Evolutionary conservation across 1,284 basidiomycete genomes (phyloP).

Genomic region (Salmacisia buchloeana): DNA sequence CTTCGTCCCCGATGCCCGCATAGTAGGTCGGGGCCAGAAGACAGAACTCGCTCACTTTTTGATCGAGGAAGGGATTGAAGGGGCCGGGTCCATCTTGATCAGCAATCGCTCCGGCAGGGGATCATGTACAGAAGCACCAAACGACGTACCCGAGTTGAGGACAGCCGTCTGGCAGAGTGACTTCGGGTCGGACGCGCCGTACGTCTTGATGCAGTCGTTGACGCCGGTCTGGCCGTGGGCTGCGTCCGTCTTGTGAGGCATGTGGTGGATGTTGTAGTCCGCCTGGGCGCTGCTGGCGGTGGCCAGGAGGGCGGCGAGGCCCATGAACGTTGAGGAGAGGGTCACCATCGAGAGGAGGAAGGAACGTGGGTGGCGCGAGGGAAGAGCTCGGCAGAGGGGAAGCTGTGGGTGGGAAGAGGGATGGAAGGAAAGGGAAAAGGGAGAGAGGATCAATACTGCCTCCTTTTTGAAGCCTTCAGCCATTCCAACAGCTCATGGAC

Average conservation of each 20-base stretch:
- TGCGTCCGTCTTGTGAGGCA: slow-evolving; percentile 38
- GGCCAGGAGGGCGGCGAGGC: too few relatives aligned
- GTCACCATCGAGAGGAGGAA: too few relatives aligned
- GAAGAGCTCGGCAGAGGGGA: too few relatives aligned
- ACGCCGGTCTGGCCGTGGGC: slow-evolving; percentile 20
- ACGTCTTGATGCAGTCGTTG: slow-evolving; percentile 19
- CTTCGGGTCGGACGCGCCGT: slow-evolving; percentile 8
- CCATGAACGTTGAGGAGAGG: too few relatives aligned
- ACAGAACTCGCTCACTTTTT: slow-evolving; percentile 30
- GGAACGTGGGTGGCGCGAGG: too few relatives aligned
- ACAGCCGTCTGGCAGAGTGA: neutral
- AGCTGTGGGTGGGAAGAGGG: too few relatives aligned
- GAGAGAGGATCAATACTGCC: too few relatives aligned
- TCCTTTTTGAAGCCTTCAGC: too few relatives aligned
- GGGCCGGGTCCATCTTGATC: neutral
- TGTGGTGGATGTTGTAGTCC: slow-evolving; percentile 24
- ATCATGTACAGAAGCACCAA: neutral
- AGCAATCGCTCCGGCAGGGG: neutral
- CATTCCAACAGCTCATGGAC: too few relatives aligned
- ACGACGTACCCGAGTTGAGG: neutral
- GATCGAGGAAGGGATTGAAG: neutral
- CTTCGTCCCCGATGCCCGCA: slow-evolving; percentile 26
- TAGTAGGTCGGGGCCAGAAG: slow-evolving; percentile 33
- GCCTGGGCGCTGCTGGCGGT: too few relatives aligned
- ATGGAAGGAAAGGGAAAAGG: too few relatives aligned